Evolutionary conservation across 116 monocot genomes (phyloP), one percentile per base, ranked within the genome.

Genomic region (Cymodocea nodosa): DNA sequence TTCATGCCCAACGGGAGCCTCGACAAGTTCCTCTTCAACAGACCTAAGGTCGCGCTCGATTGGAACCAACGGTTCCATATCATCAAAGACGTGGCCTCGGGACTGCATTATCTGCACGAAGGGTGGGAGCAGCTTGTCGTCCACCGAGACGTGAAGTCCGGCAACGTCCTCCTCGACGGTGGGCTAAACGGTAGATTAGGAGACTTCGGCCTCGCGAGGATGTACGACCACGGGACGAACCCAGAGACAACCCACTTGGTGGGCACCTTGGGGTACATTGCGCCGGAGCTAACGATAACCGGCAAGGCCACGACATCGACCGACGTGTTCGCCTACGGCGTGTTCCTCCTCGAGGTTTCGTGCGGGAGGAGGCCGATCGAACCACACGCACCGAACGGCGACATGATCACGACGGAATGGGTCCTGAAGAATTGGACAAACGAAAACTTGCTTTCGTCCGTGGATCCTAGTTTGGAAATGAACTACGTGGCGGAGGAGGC

Each of bases 81-180:
- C 71, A 76, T 85, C 40, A 78, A 78, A 56, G 85, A 57, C 14
- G 74, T 85, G 7, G 85, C 81, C 2, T 54, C 85, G 0, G 76
- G 73, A 15, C 70, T 85, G 14, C 72, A 67, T 9, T 85, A 85
- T 67, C 55, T 85, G 25, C 82, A 85, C 34, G 82, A 82, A 35
- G 85, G 72, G 19, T 81, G 76, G 72, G 81, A 85, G 52, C 65
- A 81, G 53, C 54, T 81, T 23, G 81, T 78, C 56, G 67, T 80
- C 5, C 80, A 75, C 69, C 34, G 69, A 15, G 70, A 70, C 24
- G 40, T 70, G n/a, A 70, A 70, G 14, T 60, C 70, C 16, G 61
- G 70, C 58, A 70, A 70, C 25, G 61, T 70, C 3, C 50, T 70
- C 24, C 51, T 70, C 2, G 70, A 70, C 51, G 51, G 18, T 5